Evolutionary conservation across 352 stramenopile species (phyloP).

Genomic region (Phytophthora pluvialis): DNA sequence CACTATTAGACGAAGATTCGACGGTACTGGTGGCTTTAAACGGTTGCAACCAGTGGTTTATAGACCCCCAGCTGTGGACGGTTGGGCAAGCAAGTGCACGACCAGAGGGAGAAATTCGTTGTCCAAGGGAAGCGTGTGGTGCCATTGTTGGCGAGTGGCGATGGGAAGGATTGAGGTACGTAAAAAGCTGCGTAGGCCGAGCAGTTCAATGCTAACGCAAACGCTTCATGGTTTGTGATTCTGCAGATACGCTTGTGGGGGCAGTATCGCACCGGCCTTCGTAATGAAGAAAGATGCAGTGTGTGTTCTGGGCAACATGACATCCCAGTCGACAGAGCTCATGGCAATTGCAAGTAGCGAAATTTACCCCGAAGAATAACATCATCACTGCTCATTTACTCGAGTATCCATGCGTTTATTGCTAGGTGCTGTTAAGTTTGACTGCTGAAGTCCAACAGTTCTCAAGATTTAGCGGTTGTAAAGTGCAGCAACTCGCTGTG

Average conservation of each 20-base stretch:
- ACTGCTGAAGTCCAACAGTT: background rate
- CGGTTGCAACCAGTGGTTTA: conserved; percentile 49
- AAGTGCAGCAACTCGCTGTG: conserved; percentile 57
- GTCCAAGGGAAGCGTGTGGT: conserved; percentile 47
- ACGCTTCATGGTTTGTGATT: conserved; percentile 4
- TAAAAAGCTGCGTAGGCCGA: background rate
- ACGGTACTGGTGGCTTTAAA: conserved; percentile 31
- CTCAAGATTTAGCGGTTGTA: background rate
- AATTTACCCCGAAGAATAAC: conserved; percentile 9
- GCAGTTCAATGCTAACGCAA: background rate
- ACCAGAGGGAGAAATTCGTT: conserved; percentile 43
- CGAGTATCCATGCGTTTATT: background rate
- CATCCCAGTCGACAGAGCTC: conserved; percentile 32
- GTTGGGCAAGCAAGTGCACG: conserved; percentile 28
- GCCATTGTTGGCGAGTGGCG: conserved; percentile 54
- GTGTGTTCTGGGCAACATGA: conserved; percentile 57
- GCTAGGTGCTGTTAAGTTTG: background rate
- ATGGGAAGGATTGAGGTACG: conserved; percentile 58
- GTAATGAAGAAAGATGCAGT: conserved; percentile 56
- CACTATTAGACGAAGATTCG: conserved; percentile 45
- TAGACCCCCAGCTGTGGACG: conserved; percentile 61
- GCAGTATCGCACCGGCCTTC: conserved; percentile 48
- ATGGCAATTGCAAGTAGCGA: conserved; percentile 20
- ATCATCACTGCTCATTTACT: background rate
- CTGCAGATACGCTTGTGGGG: conserved; percentile 53